phyloP scores from a whole-genome alignment of 257 asterid genomes.

The Penstemon davidsonii region DNA sequence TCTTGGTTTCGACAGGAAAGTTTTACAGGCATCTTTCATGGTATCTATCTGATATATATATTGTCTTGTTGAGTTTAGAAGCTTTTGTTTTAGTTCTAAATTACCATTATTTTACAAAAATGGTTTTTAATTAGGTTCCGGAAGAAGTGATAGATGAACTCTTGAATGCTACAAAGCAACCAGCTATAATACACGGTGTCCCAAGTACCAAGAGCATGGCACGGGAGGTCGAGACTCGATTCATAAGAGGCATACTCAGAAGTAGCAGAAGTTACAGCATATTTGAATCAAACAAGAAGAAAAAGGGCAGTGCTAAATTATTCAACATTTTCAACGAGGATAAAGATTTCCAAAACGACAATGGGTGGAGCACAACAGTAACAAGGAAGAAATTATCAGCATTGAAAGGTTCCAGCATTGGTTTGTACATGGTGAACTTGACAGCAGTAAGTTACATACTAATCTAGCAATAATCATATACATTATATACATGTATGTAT shows the following conservation, averaged over 20 bases:
- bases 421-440: constrained; percentile 82
- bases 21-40: constrained; percentile 66
- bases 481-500: background rate
- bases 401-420: constrained; percentile 45
- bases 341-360: constrained; percentile 69
- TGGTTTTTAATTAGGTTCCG: constrained; percentile 42
- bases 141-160: constrained; percentile 58
- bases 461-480: background rate
- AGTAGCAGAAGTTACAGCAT: constrained; percentile 30
- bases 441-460: constrained; percentile 49
- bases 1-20: constrained; percentile 70
- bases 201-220: constrained; percentile 23
- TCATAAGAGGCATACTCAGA: constrained; percentile 36
- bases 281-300: constrained; percentile 41
- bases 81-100: background rate
- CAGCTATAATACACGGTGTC: constrained; percentile 53
- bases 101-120: background rate
- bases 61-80: background rate
- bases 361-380: constrained; percentile 87
- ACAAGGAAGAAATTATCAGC: constrained; percentile 49
- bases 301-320: constrained; percentile 26
- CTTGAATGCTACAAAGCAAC: constrained; percentile 41
- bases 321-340: constrained; percentile 63
- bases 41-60: constrained; percentile 21
- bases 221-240: constrained; percentile 38